Evolutionary conservation across 108 stramenopile species (phyloP).

Genomic region (Licmophora abbreviata): DNA sequence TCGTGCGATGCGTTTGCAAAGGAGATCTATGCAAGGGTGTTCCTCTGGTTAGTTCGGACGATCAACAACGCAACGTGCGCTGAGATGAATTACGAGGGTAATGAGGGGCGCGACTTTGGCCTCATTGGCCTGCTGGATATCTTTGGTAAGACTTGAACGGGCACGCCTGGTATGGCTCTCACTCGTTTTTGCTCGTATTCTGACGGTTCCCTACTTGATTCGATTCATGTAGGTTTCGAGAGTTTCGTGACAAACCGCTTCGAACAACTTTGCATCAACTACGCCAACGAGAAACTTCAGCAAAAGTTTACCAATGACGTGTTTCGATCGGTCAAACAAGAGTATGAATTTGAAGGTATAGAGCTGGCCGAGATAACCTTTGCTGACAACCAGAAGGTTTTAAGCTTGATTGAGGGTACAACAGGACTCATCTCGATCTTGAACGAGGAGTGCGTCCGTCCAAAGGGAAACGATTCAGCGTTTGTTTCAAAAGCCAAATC

Average conservation of each 20-base stretch:
- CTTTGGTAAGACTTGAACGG: too few species aligned
- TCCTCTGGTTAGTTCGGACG: constrained; percentile 70
- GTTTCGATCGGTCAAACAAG: constrained; percentile 80
- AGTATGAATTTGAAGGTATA: constrained; percentile 94
- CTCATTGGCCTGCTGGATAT: constrained; percentile 96
- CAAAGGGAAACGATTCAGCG: constrained; percentile 76
- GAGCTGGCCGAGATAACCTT: constrained; percentile 79
- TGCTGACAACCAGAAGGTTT: constrained; percentile 89
- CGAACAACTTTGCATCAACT: constrained; percentile 92
- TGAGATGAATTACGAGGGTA: constrained; percentile 37
- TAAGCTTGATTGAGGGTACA: constrained; percentile 89
- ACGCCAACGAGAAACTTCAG: constrained; percentile 89
- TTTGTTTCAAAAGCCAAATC: constrained; percentile 64
- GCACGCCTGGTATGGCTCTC: too few species aligned
- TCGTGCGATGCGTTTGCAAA: constrained; percentile 91
- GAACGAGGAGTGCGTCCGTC: constrained; percentile 94
- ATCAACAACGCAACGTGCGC: constrained; percentile 78
- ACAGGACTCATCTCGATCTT: constrained; percentile 89
- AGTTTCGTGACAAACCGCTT: constrained; percentile 84
- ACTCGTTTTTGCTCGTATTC: too few species aligned
- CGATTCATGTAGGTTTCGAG: constrained; percentile 64
- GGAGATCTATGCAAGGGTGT: constrained; percentile 73
- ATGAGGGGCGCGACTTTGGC: constrained; percentile 32
- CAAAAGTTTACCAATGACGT: constrained; percentile 89
- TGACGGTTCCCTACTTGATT: too few species aligned